Evolutionary conservation across 2,329 filamentous ascomycete species (phyloP).

Genomic region (Didymella segeticola): DNA sequence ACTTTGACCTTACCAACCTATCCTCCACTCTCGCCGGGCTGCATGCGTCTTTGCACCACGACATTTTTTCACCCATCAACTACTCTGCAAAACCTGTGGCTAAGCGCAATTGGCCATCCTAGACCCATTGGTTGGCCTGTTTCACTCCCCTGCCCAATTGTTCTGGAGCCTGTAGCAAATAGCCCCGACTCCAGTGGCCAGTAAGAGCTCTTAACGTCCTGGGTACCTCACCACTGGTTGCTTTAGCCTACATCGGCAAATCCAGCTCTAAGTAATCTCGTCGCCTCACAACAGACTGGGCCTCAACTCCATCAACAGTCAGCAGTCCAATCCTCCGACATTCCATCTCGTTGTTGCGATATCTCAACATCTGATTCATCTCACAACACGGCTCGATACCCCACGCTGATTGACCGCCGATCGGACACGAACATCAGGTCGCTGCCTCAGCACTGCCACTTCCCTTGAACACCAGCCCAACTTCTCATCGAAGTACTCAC

Average conservation of each 20-base stretch:
- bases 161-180: slow-evolving; percentile 43
- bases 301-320: slow-evolving; percentile 31
- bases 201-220: slow-evolving; percentile 40
- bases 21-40: slow-evolving; percentile 44
- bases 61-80: slow-evolving; percentile 33
- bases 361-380: slow-evolving; percentile 15
- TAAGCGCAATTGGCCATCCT: slow-evolving; percentile 42
- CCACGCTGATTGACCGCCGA: slow-evolving; percentile 16
- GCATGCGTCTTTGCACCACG: slow-evolving; percentile 40
- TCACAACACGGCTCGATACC: slow-evolving; percentile 17
- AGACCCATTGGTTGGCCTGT: slow-evolving; percentile 48
- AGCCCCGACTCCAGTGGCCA: slow-evolving; percentile 48
- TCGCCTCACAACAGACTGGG: slow-evolving; percentile 32
- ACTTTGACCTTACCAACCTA: slow-evolving; percentile 35
- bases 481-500: background rate
- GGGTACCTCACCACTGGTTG: slow-evolving; percentile 45
- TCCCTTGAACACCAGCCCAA: background rate
- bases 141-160: slow-evolving; percentile 48
- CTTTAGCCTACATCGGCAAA: slow-evolving; percentile 41
- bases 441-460: slow-evolving; percentile 14
- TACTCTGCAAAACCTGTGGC: slow-evolving; percentile 42
- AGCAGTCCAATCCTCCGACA: slow-evolving; percentile 29
- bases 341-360: slow-evolving; percentile 5
- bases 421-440: slow-evolving; percentile 12
- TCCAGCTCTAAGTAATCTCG: slow-evolving; percentile 40